Base-by-base conservation (phyloP, 352 stramenopile genomes). In the Pythium rhizo-oryzae region DNA sequence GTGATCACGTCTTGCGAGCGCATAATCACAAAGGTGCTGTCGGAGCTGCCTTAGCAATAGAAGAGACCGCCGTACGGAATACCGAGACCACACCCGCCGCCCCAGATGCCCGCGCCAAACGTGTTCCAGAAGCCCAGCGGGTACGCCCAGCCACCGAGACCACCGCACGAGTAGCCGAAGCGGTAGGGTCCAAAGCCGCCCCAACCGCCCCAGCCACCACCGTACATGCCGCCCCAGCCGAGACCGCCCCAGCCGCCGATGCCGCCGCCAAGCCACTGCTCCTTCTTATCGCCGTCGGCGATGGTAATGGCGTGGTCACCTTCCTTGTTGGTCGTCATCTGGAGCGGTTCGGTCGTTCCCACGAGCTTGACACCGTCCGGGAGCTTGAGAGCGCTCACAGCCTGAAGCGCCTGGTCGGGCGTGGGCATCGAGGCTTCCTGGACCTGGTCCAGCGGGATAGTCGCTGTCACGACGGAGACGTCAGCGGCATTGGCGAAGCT, bases 361-460 rank as follows among this genome's bases (percentile, higher is more conserved):
- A 37, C 50, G 35, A 51, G 55, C 23, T 61, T 51, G 35, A 51
- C 21, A n/a, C n/a, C n/a, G 23, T 39, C 37, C 4, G 55, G 37
- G 12, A 59, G 47, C 53, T 59, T 30, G 19, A n/a, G n/a, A n/a
- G n/a, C n/a, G n/a, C 47, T 30, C 4, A 59, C 53, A 16, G 53
- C 35, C 15, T 59, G 44, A 19, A 59, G 30, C 8, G 53, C 53
- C 15, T 59, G 19, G 33, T 46, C 30, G 4, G 53, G 30, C 9
- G 53, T 33, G 28, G 53, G 53, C 30, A 59, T 59, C 18, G n/a
- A n/a, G n/a, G n/a, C n/a, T n/a, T n/a, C n/a, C n/a, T 46, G 21
- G 18, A n/a, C 6, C 33, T 43, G 8, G 6, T 2, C n/a, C n/a
- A n/a, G n/a, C n/a, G 13, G 54, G 33, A 1, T 19, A 16, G 4